phyloP scores from a whole-genome alignment of 2,329 filamentous ascomycete species.

The Colletotrichum viniferum region DNA sequence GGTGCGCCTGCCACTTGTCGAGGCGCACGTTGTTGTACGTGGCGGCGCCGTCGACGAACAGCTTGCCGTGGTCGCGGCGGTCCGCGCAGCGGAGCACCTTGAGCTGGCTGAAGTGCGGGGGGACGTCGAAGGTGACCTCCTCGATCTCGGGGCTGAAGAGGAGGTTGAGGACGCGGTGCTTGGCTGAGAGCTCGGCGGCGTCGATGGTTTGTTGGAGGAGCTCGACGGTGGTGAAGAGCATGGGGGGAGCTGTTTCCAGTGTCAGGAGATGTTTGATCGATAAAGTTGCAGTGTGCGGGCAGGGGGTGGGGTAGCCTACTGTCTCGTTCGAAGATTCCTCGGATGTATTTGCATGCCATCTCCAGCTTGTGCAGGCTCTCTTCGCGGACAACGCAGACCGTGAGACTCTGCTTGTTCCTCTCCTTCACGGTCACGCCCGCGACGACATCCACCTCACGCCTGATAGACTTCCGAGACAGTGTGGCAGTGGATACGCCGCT shows the following conservation, averaged over 20 bases:
- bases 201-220: constrained; percentile 2
- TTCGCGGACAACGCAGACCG: background rate
- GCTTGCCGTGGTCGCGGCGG: background rate
- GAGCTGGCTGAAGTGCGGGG: background rate
- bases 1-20: constrained; percentile 2
- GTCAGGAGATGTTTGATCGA: background rate
- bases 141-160: constrained; percentile 1
- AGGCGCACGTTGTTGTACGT: constrained; percentile 6
- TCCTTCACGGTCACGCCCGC: background rate
- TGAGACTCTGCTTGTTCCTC: background rate
- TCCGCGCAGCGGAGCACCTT: background rate
- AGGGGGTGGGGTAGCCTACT: background rate
- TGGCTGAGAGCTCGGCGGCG: background rate
- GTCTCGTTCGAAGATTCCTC: background rate
- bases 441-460: background rate
- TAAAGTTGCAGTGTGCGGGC: background rate
- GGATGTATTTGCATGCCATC: background rate
- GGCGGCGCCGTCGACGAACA: background rate
- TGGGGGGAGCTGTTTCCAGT: background rate
- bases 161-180: background rate
- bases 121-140: background rate
- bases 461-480: background rate
- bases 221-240: background rate
- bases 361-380: background rate
- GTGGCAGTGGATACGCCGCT: background rate